Percentiles rank a stretch among this genome's conserved stretches.
Evolutionary conservation across 2,329 filamentous ascomycete genomes (phyloP).

Genomic region (Cadophora sp.): DNA sequence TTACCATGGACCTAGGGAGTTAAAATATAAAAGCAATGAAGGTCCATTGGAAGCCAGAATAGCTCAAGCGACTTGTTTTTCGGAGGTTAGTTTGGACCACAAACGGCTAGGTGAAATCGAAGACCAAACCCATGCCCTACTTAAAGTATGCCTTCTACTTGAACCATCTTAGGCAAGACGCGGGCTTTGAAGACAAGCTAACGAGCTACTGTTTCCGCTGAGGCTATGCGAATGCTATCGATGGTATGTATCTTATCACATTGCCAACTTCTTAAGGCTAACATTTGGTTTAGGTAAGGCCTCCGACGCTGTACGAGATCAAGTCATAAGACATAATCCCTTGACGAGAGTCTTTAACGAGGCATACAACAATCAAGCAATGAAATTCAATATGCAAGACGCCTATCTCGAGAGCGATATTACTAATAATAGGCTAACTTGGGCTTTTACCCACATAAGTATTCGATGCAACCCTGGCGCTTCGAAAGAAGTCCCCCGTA

Average conservation of each 20-base stretch:
- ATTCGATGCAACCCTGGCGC: conserved; percentile 35
- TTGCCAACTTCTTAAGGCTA: conserved; percentile 22
- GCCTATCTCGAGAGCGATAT: conserved; percentile 35
- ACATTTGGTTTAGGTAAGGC: conserved; percentile 28
- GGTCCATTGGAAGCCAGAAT: conserved; percentile 37
- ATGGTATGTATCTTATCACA: conserved; percentile 32
- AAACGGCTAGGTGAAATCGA: conserved; percentile 32
- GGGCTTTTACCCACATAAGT: conserved; percentile 37
- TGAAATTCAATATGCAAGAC: conserved; percentile 37
- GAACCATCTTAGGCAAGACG: conserved; percentile 30
- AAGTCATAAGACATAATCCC: conserved; percentile 36
- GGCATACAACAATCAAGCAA: conserved; percentile 33
- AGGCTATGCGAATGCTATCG: conserved; percentile 34
- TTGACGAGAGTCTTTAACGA: conserved; percentile 30
- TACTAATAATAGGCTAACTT: conserved; percentile 33
- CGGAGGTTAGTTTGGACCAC: conserved; percentile 25
- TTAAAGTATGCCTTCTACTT: conserved; percentile 34
- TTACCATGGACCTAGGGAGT: conserved; percentile 28
- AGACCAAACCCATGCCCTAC: conserved; percentile 33
- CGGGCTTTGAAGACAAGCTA: conserved; percentile 35
- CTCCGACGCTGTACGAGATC: conserved; percentile 32
- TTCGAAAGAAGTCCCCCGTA: conserved; percentile 31
- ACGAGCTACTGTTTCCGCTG: conserved; percentile 38
- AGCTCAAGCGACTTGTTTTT: conserved; percentile 35
- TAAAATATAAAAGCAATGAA: conserved; percentile 29